A percentile compares a stretch with the other conserved stretches of the same genome.
These are phyloP conservation scores for Bathelium albidoporum DNA, from an alignment of 495 filamentous ascomycete genomes.

Conservation along the genomic window DNA sequence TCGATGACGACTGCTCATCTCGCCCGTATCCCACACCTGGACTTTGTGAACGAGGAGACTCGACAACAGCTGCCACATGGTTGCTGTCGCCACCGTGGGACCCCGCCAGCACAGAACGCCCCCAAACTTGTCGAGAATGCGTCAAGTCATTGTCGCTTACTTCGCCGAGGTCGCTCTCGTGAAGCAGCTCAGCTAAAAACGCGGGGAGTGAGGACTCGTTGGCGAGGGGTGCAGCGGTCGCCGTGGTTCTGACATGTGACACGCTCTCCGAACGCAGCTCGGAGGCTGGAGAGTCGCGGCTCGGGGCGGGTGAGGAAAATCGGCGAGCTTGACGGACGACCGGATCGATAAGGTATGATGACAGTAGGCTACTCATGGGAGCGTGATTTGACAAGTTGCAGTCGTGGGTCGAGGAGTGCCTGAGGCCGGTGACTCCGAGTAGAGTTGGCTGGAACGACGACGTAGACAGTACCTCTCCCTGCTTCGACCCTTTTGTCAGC, in stretches of 20 bases:
- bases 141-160: background rate
- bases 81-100: background rate
- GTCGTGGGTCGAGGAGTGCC: background rate
- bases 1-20: slow-evolving; percentile 21
- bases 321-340: slow-evolving; percentile 66
- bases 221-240: slow-evolving; percentile 1
- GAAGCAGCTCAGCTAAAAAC: background rate
- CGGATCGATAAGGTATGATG: slow-evolving; percentile 65
- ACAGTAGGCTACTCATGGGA: slow-evolving; percentile 63
- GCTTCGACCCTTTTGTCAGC: no score
- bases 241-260: slow-evolving; percentile 17
- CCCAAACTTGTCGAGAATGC: background rate
- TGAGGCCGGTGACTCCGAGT: background rate
- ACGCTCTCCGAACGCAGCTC: slow-evolving; percentile 6
- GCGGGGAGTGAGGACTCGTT: background rate
- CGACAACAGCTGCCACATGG: background rate
- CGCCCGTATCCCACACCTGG: slow-evolving; percentile 7
- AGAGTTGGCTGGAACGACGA: background rate
- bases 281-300: slow-evolving; percentile 19
- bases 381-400: background rate
- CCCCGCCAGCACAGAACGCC: background rate
- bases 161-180: background rate
- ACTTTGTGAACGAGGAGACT: slow-evolving; percentile 4
- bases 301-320: slow-evolving; percentile 42
- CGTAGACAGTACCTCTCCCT: no score